Evolutionary conservation across 2,329 filamentous ascomycete genomes (phyloP).

Genomic region (Ophiostoma sp.): DNA sequence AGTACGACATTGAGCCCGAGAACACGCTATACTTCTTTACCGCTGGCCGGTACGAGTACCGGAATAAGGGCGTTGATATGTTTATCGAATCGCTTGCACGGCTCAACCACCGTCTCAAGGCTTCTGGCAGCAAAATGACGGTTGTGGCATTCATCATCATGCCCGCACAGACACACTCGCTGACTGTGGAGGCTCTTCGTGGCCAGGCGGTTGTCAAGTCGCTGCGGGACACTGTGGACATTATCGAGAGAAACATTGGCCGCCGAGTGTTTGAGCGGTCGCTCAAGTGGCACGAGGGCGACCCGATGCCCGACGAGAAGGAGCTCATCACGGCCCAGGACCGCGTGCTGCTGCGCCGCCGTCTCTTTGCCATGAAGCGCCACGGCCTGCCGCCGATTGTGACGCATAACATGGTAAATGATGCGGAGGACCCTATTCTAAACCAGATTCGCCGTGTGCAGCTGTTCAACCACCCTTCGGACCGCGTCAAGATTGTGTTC

Average conservation of each 20-base stretch:
- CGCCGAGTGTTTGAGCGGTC: constrained; percentile 92
- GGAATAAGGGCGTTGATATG: constrained; percentile 99
- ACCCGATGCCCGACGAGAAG: constrained; percentile 91
- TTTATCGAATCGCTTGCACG: constrained; percentile 96
- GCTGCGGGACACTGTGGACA: constrained; percentile 82
- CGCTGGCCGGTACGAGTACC: constrained; percentile 91
- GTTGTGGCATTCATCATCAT: constrained; percentile 98
- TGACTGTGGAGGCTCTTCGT: constrained; percentile 92
- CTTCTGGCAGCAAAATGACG: constrained; percentile 77
- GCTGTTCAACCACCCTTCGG: constrained; percentile 90
- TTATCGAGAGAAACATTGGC: constrained; percentile 88
- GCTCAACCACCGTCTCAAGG: constrained; percentile 88
- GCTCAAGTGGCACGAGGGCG: constrained; percentile 90
- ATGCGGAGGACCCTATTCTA: constrained; percentile 84
- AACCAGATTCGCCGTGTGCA: constrained; percentile 95
- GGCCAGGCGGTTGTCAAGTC: constrained; percentile 98
- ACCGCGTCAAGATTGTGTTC: constrained; percentile 96
- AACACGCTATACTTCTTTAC: constrained; percentile 99
- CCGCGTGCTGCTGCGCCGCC: constrained; percentile 82
- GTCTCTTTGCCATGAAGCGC: constrained; percentile 95
- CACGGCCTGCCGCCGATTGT: constrained; percentile 87
- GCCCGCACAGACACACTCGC: constrained; percentile 90
- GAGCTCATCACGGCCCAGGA: constrained; percentile 89
- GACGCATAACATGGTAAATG: constrained; percentile 98
- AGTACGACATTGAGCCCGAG: constrained; percentile 94